Evolutionary conservation across 192 early-diverging fungal genomes (phyloP).

Genomic region (Geranomyces variabilis): DNA sequence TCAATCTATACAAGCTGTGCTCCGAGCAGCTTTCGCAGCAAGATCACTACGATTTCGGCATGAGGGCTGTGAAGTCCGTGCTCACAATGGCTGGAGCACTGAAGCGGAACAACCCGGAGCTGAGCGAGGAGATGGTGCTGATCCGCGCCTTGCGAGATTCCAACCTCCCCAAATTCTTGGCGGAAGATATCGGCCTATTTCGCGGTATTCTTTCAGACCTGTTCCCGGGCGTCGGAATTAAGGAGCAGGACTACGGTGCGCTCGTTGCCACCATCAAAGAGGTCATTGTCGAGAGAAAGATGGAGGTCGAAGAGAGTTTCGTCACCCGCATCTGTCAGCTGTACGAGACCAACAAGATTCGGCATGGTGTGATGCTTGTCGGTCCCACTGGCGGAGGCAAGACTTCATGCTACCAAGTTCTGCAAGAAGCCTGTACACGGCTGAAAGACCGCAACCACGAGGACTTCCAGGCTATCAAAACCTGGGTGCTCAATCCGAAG

Average conservation of each 20-base stretch:
- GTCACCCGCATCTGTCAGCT: slow-evolving; percentile 59
- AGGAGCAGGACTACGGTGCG: slow-evolving; percentile 56
- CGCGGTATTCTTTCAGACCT: slow-evolving; percentile 59
- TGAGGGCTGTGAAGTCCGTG: slow-evolving; percentile 70
- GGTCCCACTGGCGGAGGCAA: slow-evolving; percentile 69
- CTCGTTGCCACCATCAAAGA: slow-evolving; percentile 55
- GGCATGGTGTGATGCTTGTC: slow-evolving; percentile 68
- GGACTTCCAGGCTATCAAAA: slow-evolving; percentile 56
- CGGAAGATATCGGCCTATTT: slow-evolving; percentile 63
- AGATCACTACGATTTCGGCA: slow-evolving; percentile 70
- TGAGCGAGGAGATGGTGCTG: slow-evolving; percentile 59
- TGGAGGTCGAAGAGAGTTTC: slow-evolving; percentile 56
- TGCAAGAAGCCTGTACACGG: slow-evolving; percentile 49
- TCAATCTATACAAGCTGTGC: slow-evolving; percentile 67
- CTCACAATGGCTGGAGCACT: slow-evolving; percentile 66
- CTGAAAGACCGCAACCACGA: slow-evolving; percentile 40
- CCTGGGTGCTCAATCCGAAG: slow-evolving; percentile 67
- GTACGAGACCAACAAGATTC: slow-evolving; percentile 60
- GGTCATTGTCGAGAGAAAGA: slow-evolving; percentile 45
- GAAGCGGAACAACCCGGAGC: slow-evolving; percentile 55
- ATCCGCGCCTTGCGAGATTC: slow-evolving; percentile 63
- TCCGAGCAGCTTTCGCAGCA: slow-evolving; percentile 68
- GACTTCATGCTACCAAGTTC: slow-evolving; percentile 60
- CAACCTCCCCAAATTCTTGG: slow-evolving; percentile 63
- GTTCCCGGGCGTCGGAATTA: slow-evolving; percentile 56